Base-by-base conservation (phyloP, 2,329 filamentous ascomycete species). In the Xylaria sp. region DNA sequence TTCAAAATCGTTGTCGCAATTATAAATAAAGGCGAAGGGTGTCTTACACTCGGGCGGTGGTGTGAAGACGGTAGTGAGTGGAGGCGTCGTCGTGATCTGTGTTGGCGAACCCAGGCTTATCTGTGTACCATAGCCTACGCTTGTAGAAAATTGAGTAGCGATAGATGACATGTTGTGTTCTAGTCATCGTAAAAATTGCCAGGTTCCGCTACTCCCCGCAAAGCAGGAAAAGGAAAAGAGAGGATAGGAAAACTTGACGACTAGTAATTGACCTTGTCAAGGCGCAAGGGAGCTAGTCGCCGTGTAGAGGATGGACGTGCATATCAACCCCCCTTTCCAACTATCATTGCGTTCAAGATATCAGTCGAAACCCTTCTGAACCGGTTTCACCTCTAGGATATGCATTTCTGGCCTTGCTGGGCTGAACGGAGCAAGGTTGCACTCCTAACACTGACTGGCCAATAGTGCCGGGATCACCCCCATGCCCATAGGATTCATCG, bases 41-140 rank as follows among this genome's bases (percentile, higher is more conserved):
- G 63, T 69, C 23, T 23, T 55, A 18, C 67, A 69, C 39, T 15
- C 52, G 9, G 43, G 12, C 15, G 67, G 63, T 12, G 52, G 57
- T 20, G 62, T 66, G 67, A 69, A 69, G 28, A 59, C 23, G 3
- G 67, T 66, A 9, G 67, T 69, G 54, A 69, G 67, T 25, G 65
- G 36, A 36, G 55, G 15, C 9, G 31, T 10, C 6, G 48, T 41
- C 9, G 6, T 20, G 15, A 9, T 20, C 9, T 28, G 20, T 7
- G 18, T 23, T 10, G 36, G 28, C 18, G 55, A 28, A 39, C n/a
- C 33, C 9, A 48, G n/a, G 41, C 28, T 58, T 18, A 9, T 58
- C 7, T 46, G 56, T 43, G 56, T 31, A 12, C 10, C 39, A n/a
- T 28, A 43, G 23, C 39, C 23, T 43, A 31, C 39, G 9, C 12